Conservation (phyloP, 1,284 basidiomycete species). For the Ceratobasidium sp. region DNA sequence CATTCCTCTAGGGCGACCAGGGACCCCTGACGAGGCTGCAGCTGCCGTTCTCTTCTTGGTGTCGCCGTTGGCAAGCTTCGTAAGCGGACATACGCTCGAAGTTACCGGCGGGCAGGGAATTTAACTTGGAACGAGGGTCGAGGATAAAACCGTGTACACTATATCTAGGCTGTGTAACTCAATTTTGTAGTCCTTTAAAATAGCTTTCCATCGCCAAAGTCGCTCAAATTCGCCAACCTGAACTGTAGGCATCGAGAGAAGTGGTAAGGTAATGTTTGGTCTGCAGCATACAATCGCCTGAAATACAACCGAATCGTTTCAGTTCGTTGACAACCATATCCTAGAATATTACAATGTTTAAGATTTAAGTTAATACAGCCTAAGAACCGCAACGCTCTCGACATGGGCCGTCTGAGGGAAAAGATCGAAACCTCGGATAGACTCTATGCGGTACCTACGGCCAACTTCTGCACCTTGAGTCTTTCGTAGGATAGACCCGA, state of each 20-base stretch:
- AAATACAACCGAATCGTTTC: not conserved
- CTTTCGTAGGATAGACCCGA: constrained; percentile 69
- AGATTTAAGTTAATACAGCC: constrained; percentile 31
- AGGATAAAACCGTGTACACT: not conserved
- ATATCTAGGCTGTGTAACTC: not conserved
- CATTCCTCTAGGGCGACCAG: constrained; percentile 79
- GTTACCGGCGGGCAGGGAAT: constrained; percentile 78
- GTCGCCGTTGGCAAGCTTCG: constrained; percentile 77
- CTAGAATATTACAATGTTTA: not conserved
- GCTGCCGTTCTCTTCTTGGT: constrained; percentile 71
- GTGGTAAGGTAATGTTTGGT: not conserved
- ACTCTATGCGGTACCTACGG: constrained; percentile 71
- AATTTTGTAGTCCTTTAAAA: not conserved
- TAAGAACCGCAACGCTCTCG: constrained; percentile 67
- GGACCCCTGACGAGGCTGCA: constrained; percentile 76
- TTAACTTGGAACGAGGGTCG: constrained; percentile 48
- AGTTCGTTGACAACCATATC: not conserved
- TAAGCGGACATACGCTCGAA: constrained; percentile 81
- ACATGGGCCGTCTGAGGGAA: constrained; percentile 95
- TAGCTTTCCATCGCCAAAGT: no score
- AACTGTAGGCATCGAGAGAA: no score
- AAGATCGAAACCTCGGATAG: constrained; percentile 83
- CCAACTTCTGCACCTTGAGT: constrained; percentile 49
- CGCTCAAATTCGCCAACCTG: no score
- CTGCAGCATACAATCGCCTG: not conserved